Evolutionary conservation across 2,329 filamentous ascomycete species (phyloP).

Genomic region (Graphilbum ipis-grandicollis): DNA sequence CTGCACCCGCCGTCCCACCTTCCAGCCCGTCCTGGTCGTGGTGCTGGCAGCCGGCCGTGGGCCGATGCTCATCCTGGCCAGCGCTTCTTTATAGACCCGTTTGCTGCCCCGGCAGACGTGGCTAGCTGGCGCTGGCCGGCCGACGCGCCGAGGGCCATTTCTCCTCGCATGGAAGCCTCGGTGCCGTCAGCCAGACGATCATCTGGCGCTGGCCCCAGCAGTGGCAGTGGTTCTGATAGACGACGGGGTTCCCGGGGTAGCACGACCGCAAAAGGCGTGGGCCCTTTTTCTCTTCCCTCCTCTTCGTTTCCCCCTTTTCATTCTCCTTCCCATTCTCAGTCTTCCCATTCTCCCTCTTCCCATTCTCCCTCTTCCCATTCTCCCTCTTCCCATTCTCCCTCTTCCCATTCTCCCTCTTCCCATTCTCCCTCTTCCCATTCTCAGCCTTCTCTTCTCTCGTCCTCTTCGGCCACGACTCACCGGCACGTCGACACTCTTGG

Average conservation of each 20-base stretch:
- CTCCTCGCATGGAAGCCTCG: too few species aligned
- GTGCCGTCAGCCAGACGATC: too few species aligned
- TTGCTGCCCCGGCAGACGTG: slow-evolving; percentile 6
- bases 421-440: not conserved
- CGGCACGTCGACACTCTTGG: too few species aligned
- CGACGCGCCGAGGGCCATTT: too few species aligned
- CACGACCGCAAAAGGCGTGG: slow-evolving; percentile 30
- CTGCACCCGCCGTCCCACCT: not conserved
- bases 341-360: not conserved
- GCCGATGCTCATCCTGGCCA: slow-evolving; percentile 29
- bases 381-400: too few species aligned
- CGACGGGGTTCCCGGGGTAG: slow-evolving; percentile 11
- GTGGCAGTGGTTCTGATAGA: not conserved
- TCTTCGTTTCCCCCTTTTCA: not conserved
- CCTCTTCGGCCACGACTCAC: too few species aligned
- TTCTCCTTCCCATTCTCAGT: not conserved
- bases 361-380: not conserved
- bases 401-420: not conserved
- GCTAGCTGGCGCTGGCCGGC: too few species aligned
- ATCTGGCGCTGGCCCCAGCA: too few species aligned
- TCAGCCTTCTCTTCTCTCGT: too few species aligned
- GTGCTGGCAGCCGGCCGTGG: slow-evolving; percentile 14
- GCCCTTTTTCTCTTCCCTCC: slow-evolving; percentile 4
- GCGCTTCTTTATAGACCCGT: slow-evolving; percentile 13
- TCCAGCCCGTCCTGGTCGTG: not conserved